A percentile compares a stretch with the other conserved stretches of the same genome.
Conservation (phyloP, 2,329 filamentous ascomycete species). For the Nigrograna mackinnonii region DNA sequence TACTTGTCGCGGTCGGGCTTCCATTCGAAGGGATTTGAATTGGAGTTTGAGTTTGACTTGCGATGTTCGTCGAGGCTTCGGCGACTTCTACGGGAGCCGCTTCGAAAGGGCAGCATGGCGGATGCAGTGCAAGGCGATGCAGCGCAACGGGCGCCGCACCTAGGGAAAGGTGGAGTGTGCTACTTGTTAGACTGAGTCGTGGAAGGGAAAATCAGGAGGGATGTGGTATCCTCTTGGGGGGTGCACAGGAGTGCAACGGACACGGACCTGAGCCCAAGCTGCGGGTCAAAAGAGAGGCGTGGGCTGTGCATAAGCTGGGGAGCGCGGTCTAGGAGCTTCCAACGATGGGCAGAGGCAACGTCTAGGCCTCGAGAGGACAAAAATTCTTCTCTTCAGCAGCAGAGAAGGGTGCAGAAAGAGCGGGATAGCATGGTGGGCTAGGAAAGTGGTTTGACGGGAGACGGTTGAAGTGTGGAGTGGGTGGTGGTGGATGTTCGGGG, state of each 20-base stretch:
- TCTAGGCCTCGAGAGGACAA: no score
- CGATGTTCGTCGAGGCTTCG: conserved; percentile 17
- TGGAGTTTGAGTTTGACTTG: background rate
- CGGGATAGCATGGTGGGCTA: no score
- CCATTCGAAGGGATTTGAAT: conserved; percentile 32
- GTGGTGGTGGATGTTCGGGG: background rate
- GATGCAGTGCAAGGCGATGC: no score
- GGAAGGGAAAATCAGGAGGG: background rate
- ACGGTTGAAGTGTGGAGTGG: background rate
- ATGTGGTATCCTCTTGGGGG: background rate
- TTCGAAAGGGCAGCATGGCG: conserved; percentile 22
- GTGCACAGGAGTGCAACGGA: conserved; percentile 20
- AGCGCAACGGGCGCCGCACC: background rate
- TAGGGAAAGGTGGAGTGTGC: no score
- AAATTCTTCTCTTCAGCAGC: no score
- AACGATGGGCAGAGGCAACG: background rate
- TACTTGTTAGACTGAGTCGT: background rate
- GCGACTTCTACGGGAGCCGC: conserved; percentile 12
- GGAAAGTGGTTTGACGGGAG: no score
- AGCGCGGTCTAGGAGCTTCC: conserved; percentile 2
- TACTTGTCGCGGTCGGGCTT: conserved; percentile 33
- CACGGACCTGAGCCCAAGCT: conserved; percentile 21
- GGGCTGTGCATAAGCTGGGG: conserved; percentile 31
- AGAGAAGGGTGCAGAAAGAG: no score
- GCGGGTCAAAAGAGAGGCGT: conserved; percentile 19